Conservation (phyloP, 805 yeast species). For the Ogataea trehalophila region DNA sequence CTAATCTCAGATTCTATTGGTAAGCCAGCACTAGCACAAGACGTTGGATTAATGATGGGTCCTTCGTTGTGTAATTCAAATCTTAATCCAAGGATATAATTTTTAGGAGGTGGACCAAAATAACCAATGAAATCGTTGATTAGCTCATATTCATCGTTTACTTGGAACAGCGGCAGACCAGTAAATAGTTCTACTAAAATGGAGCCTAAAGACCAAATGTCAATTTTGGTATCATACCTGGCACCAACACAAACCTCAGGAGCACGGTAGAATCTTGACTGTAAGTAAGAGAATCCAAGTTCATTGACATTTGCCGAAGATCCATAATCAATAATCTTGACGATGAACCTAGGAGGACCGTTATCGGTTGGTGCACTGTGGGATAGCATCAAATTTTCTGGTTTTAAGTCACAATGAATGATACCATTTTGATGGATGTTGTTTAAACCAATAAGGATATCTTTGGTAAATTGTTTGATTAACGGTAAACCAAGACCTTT, state of each 20-base stretch:
- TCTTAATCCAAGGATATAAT: constrained; percentile 36
- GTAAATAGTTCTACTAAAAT: constrained; percentile 81
- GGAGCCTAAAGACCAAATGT: constrained; percentile 94
- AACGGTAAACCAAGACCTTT: constrained; percentile 42
- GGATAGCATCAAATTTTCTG: constrained; percentile 67
- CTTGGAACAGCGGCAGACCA: constrained; percentile 47
- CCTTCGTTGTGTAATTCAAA: constrained; percentile 33
- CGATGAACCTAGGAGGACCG: constrained; percentile 11
- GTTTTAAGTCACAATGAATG: constrained; percentile 83
- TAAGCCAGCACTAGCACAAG: neutral
- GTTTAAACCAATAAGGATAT: constrained; percentile 55
- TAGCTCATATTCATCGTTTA: constrained; percentile 45
- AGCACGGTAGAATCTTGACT: constrained; percentile 71
- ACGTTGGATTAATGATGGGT: constrained; percentile 24
- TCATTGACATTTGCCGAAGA: constrained; percentile 47
- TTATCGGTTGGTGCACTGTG: constrained; percentile 32
- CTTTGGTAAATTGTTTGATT: constrained; percentile 43
- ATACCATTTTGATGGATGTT: constrained; percentile 52
- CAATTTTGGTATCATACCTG: constrained; percentile 48
- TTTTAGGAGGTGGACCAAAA: constrained; percentile 44
- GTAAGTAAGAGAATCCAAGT: constrained; percentile 45
- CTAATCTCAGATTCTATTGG: constrained; percentile 7
- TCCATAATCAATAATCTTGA: constrained; percentile 82
- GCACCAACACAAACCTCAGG: constrained; percentile 74
- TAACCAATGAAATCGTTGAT: constrained; percentile 38